Evolutionary conservation across 1,139 yeast genomes (phyloP).

Genomic region (Keqinozyma sinolaborantium): DNA sequence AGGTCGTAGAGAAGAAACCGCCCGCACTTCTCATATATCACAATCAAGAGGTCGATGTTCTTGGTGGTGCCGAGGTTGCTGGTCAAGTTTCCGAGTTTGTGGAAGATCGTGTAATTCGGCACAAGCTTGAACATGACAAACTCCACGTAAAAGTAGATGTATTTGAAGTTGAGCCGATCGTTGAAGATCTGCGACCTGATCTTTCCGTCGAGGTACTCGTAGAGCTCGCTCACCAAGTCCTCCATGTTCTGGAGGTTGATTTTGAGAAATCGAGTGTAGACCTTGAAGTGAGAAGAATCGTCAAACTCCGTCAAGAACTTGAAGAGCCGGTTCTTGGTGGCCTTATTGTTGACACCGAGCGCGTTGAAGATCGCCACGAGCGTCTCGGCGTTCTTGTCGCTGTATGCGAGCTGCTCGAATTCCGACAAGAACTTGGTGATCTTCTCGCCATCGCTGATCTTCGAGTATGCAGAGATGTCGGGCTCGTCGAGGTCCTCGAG

Average conservation of each 20-base stretch:
- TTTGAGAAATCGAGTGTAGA: constrained; percentile 67
- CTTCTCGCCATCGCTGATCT: constrained; percentile 35
- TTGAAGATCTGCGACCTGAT: constrained; percentile 59
- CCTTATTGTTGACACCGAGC: constrained; percentile 60
- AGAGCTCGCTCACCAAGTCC: constrained; percentile 53
- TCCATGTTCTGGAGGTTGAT: constrained; percentile 48
- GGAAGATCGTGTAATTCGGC: constrained; percentile 70
- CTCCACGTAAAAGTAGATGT: constrained; percentile 66
- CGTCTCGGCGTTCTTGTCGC: constrained; percentile 49
- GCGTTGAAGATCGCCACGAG: constrained; percentile 56
- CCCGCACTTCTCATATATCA: constrained; percentile 75
- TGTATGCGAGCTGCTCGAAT: constrained; percentile 44
- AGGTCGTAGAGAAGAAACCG: constrained; percentile 59
- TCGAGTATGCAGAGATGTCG: constrained; percentile 4
- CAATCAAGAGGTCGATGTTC: constrained; percentile 62
- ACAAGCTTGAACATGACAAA: constrained; percentile 72
- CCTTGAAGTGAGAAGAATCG: constrained; percentile 41
- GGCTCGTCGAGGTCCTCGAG: constrained; percentile 20
- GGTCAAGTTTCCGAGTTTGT: constrained; percentile 60
- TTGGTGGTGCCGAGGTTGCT: constrained; percentile 48
- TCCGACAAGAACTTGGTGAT: constrained; percentile 40
- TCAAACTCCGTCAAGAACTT: constrained; percentile 51
- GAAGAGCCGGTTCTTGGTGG: constrained; percentile 61
- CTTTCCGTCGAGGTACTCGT: constrained; percentile 54
- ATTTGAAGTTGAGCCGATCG: constrained; percentile 49